These are phyloP conservation scores for Camellia japonica DNA, from an alignment of 148 eudicot species.

Conservation along the genomic window DNA sequence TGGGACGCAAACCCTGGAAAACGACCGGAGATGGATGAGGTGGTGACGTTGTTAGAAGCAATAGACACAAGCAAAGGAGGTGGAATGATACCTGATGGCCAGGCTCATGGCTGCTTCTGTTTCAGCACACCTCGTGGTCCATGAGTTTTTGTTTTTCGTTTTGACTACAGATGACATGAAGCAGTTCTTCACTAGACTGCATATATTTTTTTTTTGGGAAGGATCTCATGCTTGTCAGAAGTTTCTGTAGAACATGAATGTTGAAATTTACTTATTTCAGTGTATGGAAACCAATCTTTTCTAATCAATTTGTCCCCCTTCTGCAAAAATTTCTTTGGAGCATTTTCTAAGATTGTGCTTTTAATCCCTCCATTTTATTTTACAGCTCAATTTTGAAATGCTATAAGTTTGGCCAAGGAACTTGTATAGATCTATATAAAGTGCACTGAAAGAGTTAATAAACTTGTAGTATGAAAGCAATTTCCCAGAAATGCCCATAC, in stretches of 20 bases:
- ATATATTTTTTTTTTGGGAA: not conserved
- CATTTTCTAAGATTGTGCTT: too few relatives aligned
- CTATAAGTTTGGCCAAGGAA: too few relatives aligned
- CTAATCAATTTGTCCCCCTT: too few relatives aligned
- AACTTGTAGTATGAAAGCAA: too few relatives aligned
- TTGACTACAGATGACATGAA: not conserved
- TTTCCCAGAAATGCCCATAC: too few relatives aligned
- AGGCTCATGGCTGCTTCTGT: constrained; percentile 62
- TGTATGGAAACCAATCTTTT: not conserved
- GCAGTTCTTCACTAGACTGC: not conserved
- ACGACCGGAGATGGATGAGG: constrained; percentile 87
- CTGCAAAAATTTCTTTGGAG: too few relatives aligned
- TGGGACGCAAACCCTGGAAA: constrained; percentile 80
- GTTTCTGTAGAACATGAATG: not conserved
- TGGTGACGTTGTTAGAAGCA: constrained; percentile 69
- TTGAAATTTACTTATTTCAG: constrained; percentile 10
- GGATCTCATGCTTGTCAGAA: not conserved
- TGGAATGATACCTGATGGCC: constrained; percentile 86
- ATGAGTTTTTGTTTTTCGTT: constrained; percentile 22
- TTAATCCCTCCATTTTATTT: too few relatives aligned
- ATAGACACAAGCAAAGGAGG: constrained; percentile 88
- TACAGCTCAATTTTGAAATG: too few relatives aligned
- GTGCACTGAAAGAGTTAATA: too few relatives aligned
- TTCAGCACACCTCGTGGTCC: constrained; percentile 61
- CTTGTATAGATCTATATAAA: too few relatives aligned